These are phyloP conservation scores for Alternaria triticimaculans DNA, from an alignment of 2,329 filamentous ascomycete species.

Conservation along the genomic window DNA sequence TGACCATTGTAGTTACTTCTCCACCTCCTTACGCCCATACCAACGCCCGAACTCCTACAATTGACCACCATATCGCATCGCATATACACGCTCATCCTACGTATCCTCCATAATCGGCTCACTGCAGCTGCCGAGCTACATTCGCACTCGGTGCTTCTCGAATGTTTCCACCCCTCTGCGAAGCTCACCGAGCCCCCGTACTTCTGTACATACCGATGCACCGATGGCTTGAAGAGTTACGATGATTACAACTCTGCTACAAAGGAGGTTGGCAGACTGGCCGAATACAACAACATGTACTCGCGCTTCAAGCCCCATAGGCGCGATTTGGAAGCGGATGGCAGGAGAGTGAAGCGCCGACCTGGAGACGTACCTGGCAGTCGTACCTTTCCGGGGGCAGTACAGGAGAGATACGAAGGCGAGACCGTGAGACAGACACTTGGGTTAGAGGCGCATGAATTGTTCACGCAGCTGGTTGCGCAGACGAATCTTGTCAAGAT, in stretches of 20 bases:
- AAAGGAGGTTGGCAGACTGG: constrained; percentile 47
- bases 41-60: constrained; percentile 56
- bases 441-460: constrained; percentile 70
- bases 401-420: constrained; percentile 39
- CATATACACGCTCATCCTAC: constrained; percentile 68
- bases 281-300: constrained; percentile 65
- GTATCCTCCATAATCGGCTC: constrained; percentile 70
- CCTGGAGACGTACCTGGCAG: constrained; percentile 58
- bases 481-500: constrained; percentile 72
- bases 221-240: constrained; percentile 62
- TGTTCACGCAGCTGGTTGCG: constrained; percentile 77
- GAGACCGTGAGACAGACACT: constrained; percentile 65
- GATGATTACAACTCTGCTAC: constrained; percentile 44
- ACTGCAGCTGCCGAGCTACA: constrained; percentile 63
- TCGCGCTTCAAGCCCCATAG: constrained; percentile 72
- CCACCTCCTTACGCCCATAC: constrained; percentile 50
- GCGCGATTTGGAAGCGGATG: constrained; percentile 57
- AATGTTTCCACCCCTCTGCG: constrained; percentile 77
- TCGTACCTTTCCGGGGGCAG: constrained; percentile 45
- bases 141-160: constrained; percentile 73
- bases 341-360: constrained; percentile 48
- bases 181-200: constrained; percentile 73
- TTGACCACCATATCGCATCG: constrained; percentile 66
- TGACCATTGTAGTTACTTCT: constrained; percentile 50
- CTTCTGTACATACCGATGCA: constrained; percentile 71